Percentiles rank a stretch among this genome's conserved stretches.
Conservation (phyloP, 495 filamentous ascomycete genomes). For the Penicillium riverlandense region DNA sequence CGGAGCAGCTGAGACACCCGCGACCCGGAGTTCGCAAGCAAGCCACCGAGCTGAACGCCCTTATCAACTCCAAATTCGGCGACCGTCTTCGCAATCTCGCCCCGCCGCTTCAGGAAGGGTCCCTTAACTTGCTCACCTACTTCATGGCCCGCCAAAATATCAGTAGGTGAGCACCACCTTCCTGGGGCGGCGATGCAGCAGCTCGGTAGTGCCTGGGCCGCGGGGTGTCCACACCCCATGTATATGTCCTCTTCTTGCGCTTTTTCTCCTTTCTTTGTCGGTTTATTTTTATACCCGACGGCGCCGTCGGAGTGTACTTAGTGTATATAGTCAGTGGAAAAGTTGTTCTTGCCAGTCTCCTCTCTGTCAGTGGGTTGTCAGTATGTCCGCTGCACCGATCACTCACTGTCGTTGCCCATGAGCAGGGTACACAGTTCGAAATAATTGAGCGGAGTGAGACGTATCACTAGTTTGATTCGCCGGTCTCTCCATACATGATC, state of each 20-base stretch:
- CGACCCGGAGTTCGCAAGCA: slow-evolving; percentile 75
- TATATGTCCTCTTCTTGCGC: not conserved
- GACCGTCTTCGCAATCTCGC: slow-evolving; percentile 58
- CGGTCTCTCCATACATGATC: slow-evolving; percentile 26
- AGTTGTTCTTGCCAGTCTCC: too few relatives aligned
- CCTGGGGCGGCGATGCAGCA: too few relatives aligned
- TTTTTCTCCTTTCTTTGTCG: not conserved
- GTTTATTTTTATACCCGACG: not conserved
- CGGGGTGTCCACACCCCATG: not conserved
- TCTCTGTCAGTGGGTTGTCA: too few relatives aligned
- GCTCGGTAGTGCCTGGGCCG: too few relatives aligned
- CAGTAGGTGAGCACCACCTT: not conserved
- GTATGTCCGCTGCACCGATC: slow-evolving; percentile 11
- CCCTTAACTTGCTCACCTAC: slow-evolving; percentile 74
- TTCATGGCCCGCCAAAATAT: slow-evolving; percentile 57
- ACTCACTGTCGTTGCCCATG: slow-evolving; percentile 60
- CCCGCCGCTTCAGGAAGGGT: slow-evolving; percentile 54
- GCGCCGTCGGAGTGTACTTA: too few relatives aligned
- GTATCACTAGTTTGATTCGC: slow-evolving; percentile 47
- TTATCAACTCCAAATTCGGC: slow-evolving; percentile 56
- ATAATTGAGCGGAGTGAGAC: slow-evolving; percentile 51
- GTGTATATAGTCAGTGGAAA: too few relatives aligned
- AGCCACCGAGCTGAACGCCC: slow-evolving; percentile 69
- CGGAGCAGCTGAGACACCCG: slow-evolving; percentile 56
- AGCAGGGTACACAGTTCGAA: slow-evolving; percentile 62